Conservation (phyloP, 176 grass and related monocot species). For the Areca catechu region DNA sequence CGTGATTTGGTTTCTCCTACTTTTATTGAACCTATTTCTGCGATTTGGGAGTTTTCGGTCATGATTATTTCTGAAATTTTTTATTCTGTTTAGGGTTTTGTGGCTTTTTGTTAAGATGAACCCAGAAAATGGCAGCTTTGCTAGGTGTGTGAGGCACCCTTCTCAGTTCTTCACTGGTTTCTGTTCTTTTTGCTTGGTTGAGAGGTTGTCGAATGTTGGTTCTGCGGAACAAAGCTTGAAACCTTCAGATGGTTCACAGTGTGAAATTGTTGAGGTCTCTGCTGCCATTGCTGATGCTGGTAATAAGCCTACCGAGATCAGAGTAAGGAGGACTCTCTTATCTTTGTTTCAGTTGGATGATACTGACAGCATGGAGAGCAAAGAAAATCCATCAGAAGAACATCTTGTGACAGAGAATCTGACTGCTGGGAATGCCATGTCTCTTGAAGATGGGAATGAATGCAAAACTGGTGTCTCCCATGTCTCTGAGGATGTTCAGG, state of each 20-base stretch:
- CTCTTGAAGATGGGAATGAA: neutral
- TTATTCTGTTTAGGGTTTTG: no score
- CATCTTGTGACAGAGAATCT: no score
- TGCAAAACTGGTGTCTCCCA: neutral
- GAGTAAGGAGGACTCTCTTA: neutral
- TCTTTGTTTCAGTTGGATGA: constrained; percentile 11
- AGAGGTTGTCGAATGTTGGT: constrained; percentile 2
- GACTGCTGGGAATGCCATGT: neutral
- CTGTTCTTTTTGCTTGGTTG: constrained; percentile 1
- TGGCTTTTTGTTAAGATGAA: neutral
- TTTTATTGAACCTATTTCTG: no score
- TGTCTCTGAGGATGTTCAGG: neutral
- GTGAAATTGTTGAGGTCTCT: constrained; percentile 1
- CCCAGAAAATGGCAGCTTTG: neutral
- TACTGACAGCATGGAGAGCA: neutral
- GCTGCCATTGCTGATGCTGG: neutral
- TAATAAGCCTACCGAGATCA: neutral
- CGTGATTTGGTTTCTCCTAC: no score
- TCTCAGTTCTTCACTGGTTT: constrained; percentile 13
- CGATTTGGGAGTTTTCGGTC: no score
- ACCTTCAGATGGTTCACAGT: neutral
- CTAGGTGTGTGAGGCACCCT: constrained; percentile 1
- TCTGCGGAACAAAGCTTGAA: neutral
- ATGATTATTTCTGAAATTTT: no score
- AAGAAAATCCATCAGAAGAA: neutral